Evolutionary conservation across 2,329 filamentous ascomycete genomes (phyloP).

Genomic region (Apiospora phragmitis): DNA sequence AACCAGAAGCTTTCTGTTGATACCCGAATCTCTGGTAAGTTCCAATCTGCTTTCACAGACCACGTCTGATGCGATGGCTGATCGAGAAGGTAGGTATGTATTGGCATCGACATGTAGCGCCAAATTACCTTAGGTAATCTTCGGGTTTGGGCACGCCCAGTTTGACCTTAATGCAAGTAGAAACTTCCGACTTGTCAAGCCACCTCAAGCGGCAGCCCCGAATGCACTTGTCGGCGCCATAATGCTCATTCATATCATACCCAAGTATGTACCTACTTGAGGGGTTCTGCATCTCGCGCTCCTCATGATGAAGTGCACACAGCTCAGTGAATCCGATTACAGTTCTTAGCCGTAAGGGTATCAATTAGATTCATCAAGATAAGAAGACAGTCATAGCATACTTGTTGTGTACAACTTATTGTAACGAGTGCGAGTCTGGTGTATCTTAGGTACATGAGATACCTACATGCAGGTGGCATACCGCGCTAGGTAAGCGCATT

Average conservation of each 20-base stretch:
- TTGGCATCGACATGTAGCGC: neutral
- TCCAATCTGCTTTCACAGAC: neutral
- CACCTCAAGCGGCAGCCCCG: neutral
- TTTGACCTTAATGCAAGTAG: neutral
- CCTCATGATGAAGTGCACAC: no score
- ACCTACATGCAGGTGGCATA: neutral
- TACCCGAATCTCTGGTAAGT: conserved; percentile 4
- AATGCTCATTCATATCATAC: no score
- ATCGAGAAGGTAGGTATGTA: neutral
- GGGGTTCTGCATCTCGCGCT: neutral
- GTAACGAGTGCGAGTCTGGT: no score
- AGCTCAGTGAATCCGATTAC: no score
- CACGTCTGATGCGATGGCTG: neutral
- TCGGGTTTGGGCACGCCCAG: neutral
- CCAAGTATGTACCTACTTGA: neutral
- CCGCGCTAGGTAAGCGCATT: neutral
- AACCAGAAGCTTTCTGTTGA: neutral
- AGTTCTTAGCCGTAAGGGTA: no score
- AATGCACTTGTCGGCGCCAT: neutral
- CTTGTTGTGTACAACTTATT: no score
- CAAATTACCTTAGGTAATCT: neutral
- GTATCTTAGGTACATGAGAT: no score
- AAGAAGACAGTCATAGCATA: no score
- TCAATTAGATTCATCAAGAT: no score
- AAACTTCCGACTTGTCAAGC: neutral